phyloP scores from a whole-genome alignment of 2,329 filamentous ascomycete species.

The Aspergillus tubingensis region DNA sequence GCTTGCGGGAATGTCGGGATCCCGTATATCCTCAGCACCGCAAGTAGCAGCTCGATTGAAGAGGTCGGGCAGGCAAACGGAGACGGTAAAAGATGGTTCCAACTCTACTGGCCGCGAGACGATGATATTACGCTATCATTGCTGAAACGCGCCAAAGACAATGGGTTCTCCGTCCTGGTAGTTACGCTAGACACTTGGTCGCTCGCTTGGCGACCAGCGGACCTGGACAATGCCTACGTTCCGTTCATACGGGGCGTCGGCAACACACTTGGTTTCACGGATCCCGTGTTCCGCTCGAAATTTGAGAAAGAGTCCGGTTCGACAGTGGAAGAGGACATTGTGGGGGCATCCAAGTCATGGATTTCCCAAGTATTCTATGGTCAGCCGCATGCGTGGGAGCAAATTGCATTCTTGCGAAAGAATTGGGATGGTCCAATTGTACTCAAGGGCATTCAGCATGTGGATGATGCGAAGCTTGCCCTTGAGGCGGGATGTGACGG shows the following conservation, averaged over 20 bases:
- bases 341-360: constrained; percentile 58
- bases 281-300: constrained; percentile 64
- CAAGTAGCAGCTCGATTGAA: constrained; percentile 65
- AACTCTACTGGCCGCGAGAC: constrained; percentile 72
- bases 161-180: constrained; percentile 66
- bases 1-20: constrained; percentile 62
- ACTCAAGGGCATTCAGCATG: constrained; percentile 60
- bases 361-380: constrained; percentile 55
- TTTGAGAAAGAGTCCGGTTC: constrained; percentile 55
- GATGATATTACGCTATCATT: constrained; percentile 67
- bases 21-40: constrained; percentile 69
- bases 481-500: constrained; percentile 50
- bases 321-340: constrained; percentile 50
- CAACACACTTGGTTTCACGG: constrained; percentile 63
- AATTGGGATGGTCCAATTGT: constrained; percentile 67
- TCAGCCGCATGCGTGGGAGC: constrained; percentile 60
- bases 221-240: constrained; percentile 60
- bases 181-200: constrained; percentile 73
- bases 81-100: constrained; percentile 66
- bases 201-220: constrained; percentile 66
- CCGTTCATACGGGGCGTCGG: constrained; percentile 63
- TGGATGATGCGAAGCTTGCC: constrained; percentile 51
- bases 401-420: constrained; percentile 59
- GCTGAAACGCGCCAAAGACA: constrained; percentile 60
- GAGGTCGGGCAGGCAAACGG: constrained; percentile 63